Base-by-base conservation (phyloP, 164 flowering plant species). In the Brasenia schreberi region DNA sequence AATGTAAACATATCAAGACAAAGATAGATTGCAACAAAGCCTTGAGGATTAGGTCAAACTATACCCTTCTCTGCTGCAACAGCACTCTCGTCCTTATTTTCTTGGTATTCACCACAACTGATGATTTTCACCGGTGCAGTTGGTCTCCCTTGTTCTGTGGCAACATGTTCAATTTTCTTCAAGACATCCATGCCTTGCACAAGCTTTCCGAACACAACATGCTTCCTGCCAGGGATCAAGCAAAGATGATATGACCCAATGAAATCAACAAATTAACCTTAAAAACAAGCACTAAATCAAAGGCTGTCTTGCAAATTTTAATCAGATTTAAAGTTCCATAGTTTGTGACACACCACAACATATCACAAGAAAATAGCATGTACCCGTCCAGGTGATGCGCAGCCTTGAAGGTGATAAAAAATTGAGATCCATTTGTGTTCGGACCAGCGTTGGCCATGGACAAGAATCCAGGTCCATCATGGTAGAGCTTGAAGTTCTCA, bases 141-240 rank as follows among this genome's bases (percentile, higher is more conserved):
- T n/a, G 84, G 82, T 56, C 42, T 67, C 43, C 62, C 58, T 7
- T 43, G n/a, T 6, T 85, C 97, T 78, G 86, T 87, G 62, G 86
- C 97, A 5, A 71, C 83, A 69, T 65, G 64, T 71, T 95, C 99
- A 63, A 95, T 92, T 74, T 77, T 88, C 70, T 80, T 83, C 72
- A 95, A 62, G 64, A 87, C 83, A 59, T 88, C 87, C 23, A 67
- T 75, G 33, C 99, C 99, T 67, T 84, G 76, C 62, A 92, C 84
- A 70, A 95, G 89, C 79, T 89, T 90, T 64, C 99, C 99, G 78
- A 95, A 92, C 6, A 88, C 96, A 62, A 87, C 83, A 75, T 75
- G 76, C 76, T 86, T 88, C 82, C 99, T 95, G 87, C 73, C 39
- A 33, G 39, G 39, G 39, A 33, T 33, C 39, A 33, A 33, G 87